Conservation (phyloP, 2,329 filamentous ascomycete species). For the Fusarium irregulare region DNA sequence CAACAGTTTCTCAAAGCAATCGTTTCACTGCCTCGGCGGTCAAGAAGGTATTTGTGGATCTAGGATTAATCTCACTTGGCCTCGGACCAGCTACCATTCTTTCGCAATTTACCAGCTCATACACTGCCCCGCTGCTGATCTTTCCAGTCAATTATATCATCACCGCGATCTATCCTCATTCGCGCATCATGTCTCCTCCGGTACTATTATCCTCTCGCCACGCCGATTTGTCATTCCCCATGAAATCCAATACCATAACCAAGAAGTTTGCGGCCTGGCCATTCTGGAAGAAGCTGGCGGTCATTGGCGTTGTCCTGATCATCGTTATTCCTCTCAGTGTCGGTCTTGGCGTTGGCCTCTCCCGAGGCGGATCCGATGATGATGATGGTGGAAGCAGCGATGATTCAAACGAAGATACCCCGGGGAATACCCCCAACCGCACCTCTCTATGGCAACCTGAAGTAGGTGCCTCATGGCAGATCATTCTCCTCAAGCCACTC, state of each 20-base stretch:
- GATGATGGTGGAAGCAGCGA: not conserved
- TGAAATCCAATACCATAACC: not conserved
- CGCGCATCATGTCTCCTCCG: not conserved
- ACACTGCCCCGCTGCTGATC: not conserved
- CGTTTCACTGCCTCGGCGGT: not conserved
- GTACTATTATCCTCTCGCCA: not conserved
- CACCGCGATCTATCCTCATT: not conserved
- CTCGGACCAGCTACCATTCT: not conserved
- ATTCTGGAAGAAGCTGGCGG: not conserved
- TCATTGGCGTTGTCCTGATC: not conserved
- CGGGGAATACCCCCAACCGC: constrained; percentile 10
- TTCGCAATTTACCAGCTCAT: not conserved
- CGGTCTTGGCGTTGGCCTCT: not conserved
- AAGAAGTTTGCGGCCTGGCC: not conserved
- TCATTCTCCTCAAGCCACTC: constrained; percentile 62
- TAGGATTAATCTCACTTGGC: not conserved
- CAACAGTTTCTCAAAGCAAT: no score
- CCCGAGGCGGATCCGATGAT: not conserved
- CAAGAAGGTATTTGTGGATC: not conserved
- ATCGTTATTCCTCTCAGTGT: not conserved
- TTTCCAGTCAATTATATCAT: not conserved
- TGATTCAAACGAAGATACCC: not conserved
- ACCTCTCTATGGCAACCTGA: constrained; percentile 62
- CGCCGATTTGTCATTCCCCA: not conserved
- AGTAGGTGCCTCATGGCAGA: constrained; percentile 69